Conservation (phyloP, 495 filamentous ascomycete genomes). For the Parathielavia appendiculata region DNA sequence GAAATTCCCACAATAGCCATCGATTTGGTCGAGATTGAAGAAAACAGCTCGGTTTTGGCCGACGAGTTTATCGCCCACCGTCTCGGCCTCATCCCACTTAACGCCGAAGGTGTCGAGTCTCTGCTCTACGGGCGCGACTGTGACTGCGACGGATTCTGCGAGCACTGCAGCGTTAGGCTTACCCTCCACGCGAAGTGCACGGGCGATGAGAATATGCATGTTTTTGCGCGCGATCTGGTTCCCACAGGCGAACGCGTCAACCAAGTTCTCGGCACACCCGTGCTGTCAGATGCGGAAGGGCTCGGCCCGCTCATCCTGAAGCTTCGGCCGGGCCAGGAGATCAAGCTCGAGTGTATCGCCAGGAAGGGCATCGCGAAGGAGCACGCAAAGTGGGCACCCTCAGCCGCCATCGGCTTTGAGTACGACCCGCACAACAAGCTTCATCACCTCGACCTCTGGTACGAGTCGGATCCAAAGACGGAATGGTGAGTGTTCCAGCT, state of each 20-base stretch:
- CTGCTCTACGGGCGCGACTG: constrained; percentile 91
- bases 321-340: constrained; percentile 77
- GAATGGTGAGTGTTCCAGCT: constrained; percentile 70
- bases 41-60: constrained; percentile 87
- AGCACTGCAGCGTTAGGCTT: constrained; percentile 79
- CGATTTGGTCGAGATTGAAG: constrained; percentile 87
- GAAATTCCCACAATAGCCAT: constrained; percentile 95
- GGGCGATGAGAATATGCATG: constrained; percentile 74
- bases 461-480: constrained; percentile 71
- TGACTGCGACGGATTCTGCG: constrained; percentile 90
- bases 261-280: constrained; percentile 61
- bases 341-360: constrained; percentile 84
- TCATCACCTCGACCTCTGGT: constrained; percentile 86
- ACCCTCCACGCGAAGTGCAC: constrained; percentile 78
- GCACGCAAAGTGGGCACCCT: constrained; percentile 95
- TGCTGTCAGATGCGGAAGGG: constrained; percentile 76
- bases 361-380: constrained; percentile 99
- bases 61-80: constrained; percentile 96
- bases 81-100: constrained; percentile 84
- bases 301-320: constrained; percentile 82
- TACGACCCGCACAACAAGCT: constrained; percentile 97
- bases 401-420: constrained; percentile 89
- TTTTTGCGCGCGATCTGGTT: constrained; percentile 82
- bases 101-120: constrained; percentile 73
- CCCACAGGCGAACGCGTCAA: constrained; percentile 64